Base-by-base conservation (phyloP, 148 eudicot species). In the Vaccinium myrtillus region DNA sequence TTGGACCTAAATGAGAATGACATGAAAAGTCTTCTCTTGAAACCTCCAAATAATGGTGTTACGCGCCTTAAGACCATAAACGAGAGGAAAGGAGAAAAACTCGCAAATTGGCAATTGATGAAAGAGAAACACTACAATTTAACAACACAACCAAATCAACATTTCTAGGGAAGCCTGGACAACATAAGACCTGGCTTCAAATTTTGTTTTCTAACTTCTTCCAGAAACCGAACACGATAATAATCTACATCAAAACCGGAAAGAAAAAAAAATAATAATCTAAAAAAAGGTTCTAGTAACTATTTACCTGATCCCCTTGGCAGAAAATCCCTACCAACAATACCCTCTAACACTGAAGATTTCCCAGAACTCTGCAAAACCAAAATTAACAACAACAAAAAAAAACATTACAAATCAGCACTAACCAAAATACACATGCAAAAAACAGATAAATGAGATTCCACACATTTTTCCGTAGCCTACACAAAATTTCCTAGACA, bases 321-420 rank as follows among this genome's bases (percentile, higher is more conserved):
- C n/a, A 94, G 90, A 85, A 94, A 94, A 86, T 94, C 98, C 71
- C 91, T 91, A n/a, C 95, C 98, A 10, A 94, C 95, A 36, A 94
- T 87, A 82, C 95, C 91, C 88, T 94, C 98, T 81, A 94, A 86
- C 88, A 93, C 98, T 16, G 98, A 94, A 18, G 98, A 93, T 86
- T 94, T 94, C 10, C 98, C 98, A 8, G 98, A 92, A 81, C 98
- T 94, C 98, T 94, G 78, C 85, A 61, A 83, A 82, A 19, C 59
- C 32, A 14, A n/a, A 43, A 23, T 43, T 43, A 43, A n/a, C n/a
- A n/a, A n/a, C n/a, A n/a, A n/a, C n/a, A n/a, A n/a, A n/a, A n/a
- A n/a, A n/a, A n/a, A n/a, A n/a, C n/a, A n/a, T n/a, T n/a, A n/a
- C n/a, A 27, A 73, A 48, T 27, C 25, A 84, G 71, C 73, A 21